Evolutionary conservation across 352 stramenopile species (phyloP), one percentile per base, ranked within the genome.

Genomic region (Globisporangium abappressorium): DNA sequence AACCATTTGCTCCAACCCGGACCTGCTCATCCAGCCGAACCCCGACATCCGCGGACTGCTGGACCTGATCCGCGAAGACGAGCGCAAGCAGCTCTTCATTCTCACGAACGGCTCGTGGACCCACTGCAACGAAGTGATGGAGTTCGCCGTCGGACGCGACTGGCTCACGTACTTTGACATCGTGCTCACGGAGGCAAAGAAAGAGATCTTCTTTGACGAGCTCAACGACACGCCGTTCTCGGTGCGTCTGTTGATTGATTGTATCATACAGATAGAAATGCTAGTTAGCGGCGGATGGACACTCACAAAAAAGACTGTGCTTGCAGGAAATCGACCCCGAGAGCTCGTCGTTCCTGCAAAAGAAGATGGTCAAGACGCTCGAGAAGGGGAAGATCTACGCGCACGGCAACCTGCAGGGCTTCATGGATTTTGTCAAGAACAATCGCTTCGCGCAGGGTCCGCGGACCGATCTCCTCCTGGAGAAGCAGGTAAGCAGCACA

Each of bases 191-290:
- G 76, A 87, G 22, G 73, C 74, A 38, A 80, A 82, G 53, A 84
- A 84, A 54, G 77, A 84, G 22, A 72, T 82, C 11, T 87, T 87
- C 65, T 87, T 85, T 54, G 76, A 85, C 68, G 68, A 82, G 54
- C 73, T 81, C 65, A 82, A 87, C 64, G 73, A 81, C 33, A 76
- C 65, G 1, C 64, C 73, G 20, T 87, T 87, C 70, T 74, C 69
- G 4, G 79, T 86, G 47, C 4, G n/a, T 24, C 46, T 24, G 15
- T 20, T 24, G 46, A 12, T 5, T 24, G n/a, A 24, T 24, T 24
- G 46, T 7, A 54, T 11, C n/a, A 24, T 24, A 54, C 46, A 24
- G n/a, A 24, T 54, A 54, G 46, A 11, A 38, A 7, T 54, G 14
- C 14, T 20, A 54, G 46, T 54, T 54, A 8, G 46, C 46, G 46